A percentile compares a stretch with the other conserved stretches of the same genome.
These are phyloP conservation scores for Suhomyces xylopsoci DNA, from an alignment of 805 yeast species.

Conservation along the genomic window DNA sequence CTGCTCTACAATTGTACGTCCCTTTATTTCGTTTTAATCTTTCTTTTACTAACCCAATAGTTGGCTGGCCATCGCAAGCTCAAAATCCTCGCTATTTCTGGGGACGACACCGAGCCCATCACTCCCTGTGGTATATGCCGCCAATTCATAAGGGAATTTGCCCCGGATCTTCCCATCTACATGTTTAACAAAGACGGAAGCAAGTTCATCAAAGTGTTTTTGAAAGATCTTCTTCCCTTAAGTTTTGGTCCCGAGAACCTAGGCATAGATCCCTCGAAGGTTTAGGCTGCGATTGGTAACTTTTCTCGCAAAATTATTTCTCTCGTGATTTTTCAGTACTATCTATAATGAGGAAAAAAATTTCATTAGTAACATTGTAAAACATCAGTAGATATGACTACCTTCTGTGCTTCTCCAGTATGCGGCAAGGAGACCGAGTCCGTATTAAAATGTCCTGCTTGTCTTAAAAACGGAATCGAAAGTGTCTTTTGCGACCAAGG, in stretches of 20 bases:
- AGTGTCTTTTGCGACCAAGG: slow-evolving; percentile 75
- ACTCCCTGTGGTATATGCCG: slow-evolving; percentile 96
- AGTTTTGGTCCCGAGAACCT: slow-evolving; percentile 84
- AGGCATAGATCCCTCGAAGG: slow-evolving; percentile 5
- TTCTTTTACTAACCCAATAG: slow-evolving; percentile 10
- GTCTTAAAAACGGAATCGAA: slow-evolving; percentile 67
- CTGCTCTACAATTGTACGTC: slow-evolving; percentile 31
- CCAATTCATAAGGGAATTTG: slow-evolving; percentile 84
- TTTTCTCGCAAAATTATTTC: not conserved
- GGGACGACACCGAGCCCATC: slow-evolving; percentile 56
- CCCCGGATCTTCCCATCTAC: slow-evolving; percentile 53
- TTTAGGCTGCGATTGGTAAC: not conserved
- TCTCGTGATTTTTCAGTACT: not conserved
- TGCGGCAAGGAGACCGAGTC: slow-evolving; percentile 84
- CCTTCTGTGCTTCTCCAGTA: slow-evolving; percentile 67
- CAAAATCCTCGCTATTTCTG: slow-evolving; percentile 63
- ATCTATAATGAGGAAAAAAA: not conserved
- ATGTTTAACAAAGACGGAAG: slow-evolving; percentile 63
- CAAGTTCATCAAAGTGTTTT: slow-evolving; percentile 39
- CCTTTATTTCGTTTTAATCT: not conserved
- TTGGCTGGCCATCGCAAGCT: slow-evolving; percentile 42
- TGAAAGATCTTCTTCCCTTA: slow-evolving; percentile 69
- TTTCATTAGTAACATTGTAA: not conserved
- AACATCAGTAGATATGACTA: slow-evolving; percentile 4
- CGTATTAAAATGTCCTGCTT: slow-evolving; percentile 83